Evolutionary conservation across 78 protist species (phyloP).

Genomic region (Dictyostelium discoideum): DNA sequence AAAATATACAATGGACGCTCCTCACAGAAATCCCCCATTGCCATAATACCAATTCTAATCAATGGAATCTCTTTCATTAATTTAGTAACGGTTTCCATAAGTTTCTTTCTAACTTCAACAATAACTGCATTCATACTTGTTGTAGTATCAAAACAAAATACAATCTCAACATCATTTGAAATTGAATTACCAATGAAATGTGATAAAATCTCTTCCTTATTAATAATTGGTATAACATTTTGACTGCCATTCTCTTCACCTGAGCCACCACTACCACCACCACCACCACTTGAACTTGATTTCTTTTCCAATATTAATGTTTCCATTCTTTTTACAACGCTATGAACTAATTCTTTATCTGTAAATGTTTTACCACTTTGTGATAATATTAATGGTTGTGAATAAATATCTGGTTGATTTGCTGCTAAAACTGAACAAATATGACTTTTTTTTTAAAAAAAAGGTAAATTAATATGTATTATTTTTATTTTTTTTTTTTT

Average conservation of each 20-base stretch:
- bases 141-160: constrained; percentile 79
- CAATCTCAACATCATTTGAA: constrained; percentile 70
- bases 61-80: constrained; percentile 70
- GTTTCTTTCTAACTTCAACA: constrained; percentile 57
- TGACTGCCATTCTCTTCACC: background rate
- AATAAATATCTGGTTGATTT: constrained; percentile 20
- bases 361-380: constrained; percentile 29
- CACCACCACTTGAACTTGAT: background rate
- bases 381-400: background rate
- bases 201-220: constrained; percentile 21
- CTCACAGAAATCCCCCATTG: constrained; percentile 81
- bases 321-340: constrained; percentile 23
- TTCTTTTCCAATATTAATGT: constrained; percentile 14
- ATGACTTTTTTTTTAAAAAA: too few species aligned
- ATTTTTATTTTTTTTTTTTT: background rate
- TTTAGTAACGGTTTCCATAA: constrained; percentile 30
- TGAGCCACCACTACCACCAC: background rate
- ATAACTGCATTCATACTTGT: constrained; percentile 60
- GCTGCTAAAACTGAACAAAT: background rate
- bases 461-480: background rate
- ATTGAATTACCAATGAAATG: constrained; percentile 42
- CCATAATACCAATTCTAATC: constrained; percentile 69
- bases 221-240: constrained; percentile 1
- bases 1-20: background rate
- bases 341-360: background rate